phyloP scores from a whole-genome alignment of 768 basidiomycete genomes.

The Auricularia auricula-judae region DNA sequence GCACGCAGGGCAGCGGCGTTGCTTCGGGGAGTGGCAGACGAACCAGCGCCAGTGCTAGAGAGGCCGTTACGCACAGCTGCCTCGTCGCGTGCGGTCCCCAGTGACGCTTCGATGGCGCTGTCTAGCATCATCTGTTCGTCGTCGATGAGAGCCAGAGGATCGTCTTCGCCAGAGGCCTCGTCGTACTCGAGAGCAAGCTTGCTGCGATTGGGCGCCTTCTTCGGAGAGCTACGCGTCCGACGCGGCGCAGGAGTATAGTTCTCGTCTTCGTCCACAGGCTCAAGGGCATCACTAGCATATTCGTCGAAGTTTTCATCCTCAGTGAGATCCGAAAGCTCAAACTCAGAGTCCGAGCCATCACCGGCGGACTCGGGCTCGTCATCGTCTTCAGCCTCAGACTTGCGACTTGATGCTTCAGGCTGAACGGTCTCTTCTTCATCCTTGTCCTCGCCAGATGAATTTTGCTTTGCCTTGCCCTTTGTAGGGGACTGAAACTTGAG shows the following conservation, averaged over 20 bases:
- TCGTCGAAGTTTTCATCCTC: conserved; percentile 20
- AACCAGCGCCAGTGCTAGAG: conserved; percentile 20
- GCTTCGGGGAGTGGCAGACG: conserved; percentile 15
- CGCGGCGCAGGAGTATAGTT: conserved; percentile 3
- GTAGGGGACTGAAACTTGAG: neutral
- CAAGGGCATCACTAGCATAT: conserved; percentile 15
- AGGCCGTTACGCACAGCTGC: conserved; percentile 19
- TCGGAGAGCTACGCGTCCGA: conserved; percentile 2
- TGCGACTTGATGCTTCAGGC: neutral
- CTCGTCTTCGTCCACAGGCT: conserved; percentile 11
- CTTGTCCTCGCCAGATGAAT: no score
- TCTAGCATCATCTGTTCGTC: conserved; percentile 45
- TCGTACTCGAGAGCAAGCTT: conserved; percentile 4
- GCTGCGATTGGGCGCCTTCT: conserved; percentile 13
- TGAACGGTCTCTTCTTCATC: no score
- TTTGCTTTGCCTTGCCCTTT: neutral
- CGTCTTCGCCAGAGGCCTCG: conserved; percentile 2
- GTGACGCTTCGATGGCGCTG: conserved; percentile 45
- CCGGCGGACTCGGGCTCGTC: neutral
- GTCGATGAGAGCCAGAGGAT: conserved; percentile 11
- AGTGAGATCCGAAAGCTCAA: conserved; percentile 31
- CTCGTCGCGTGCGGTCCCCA: conserved; percentile 21
- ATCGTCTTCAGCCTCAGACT: neutral
- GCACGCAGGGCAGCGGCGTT: conserved; percentile 33
- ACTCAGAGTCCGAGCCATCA: conserved; percentile 48